phyloP scores from a whole-genome alignment of 2,329 filamentous ascomycete genomes.

The Podosphaera aphanis region DNA sequence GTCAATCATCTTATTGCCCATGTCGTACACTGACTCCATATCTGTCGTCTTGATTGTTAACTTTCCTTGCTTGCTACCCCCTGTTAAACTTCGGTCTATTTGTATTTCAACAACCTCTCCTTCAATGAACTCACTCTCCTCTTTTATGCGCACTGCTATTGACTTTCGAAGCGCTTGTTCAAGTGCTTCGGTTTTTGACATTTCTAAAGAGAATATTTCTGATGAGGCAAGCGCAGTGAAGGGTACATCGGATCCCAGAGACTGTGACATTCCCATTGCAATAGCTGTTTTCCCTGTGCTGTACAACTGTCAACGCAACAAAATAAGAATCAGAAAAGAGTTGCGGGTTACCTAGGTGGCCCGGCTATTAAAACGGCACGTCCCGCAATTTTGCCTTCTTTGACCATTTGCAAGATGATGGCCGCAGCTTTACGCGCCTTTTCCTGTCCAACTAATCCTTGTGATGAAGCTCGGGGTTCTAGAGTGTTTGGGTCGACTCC shows the following conservation, averaged over 20 bases:
- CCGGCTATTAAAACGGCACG: slow-evolving; percentile 86
- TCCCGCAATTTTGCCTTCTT: slow-evolving; percentile 94
- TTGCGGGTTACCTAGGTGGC: slow-evolving; percentile 44
- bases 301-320: not conserved
- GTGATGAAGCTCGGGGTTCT: slow-evolving; percentile 62
- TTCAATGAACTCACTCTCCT: slow-evolving; percentile 98
- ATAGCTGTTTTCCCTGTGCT: slow-evolving; percentile 97
- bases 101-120: slow-evolving; percentile 98
- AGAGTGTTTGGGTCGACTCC: slow-evolving; percentile 82
- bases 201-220: slow-evolving; percentile 95
- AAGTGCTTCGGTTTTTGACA: slow-evolving; percentile 96
- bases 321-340: not conserved
- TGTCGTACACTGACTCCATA: slow-evolving; percentile 98
- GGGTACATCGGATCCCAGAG: slow-evolving; percentile 75
- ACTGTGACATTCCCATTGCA: slow-evolving; percentile 96
- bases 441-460: slow-evolving; percentile 86
- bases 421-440: slow-evolving; percentile 92
- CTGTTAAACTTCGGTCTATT: slow-evolving; percentile 89
- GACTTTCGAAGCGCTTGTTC: slow-evolving; percentile 98
- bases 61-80: slow-evolving; percentile 93
- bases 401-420: slow-evolving; percentile 95
- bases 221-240: slow-evolving; percentile 91
- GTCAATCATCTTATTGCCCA: slow-evolving; percentile 99
- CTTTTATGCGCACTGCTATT: slow-evolving; percentile 93
- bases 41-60: slow-evolving; percentile 98